Evolutionary conservation across 2,329 filamentous ascomycete species (phyloP), one percentile per base, ranked within the genome.

Genomic region (Pseudocercospora crystallina): DNA sequence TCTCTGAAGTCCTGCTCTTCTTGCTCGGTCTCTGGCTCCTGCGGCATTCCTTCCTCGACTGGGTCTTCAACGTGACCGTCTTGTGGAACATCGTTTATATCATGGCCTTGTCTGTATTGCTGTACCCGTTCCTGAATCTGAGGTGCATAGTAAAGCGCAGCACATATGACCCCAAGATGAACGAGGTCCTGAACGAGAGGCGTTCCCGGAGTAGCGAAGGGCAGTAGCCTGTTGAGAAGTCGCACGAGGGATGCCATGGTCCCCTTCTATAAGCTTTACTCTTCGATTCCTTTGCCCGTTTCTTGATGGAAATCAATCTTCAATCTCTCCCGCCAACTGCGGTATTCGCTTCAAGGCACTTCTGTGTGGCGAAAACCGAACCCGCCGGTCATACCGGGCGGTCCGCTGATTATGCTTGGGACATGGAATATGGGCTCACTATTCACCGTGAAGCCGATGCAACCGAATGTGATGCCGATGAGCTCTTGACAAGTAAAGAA

Each of bases 121-220:
- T 72, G 70, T 47, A 61, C 43, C 43, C 61, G 61, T 44, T 68
- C 65, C 53, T 76, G 71, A 32, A 77, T 70, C 54, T 73, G 71
- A 13, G 76, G 76, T 0, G 72, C 75, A 54, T 67, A 76, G 61
- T 77, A 78, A 12, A 78, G 65, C 2, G 74, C 65, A 17, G 67
- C 65, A 56, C 72, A 74, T 3, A 78, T 67, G 3, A 71, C 63
- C 15, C 64, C 65, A 3, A 76, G 71, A 59, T 78, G 75, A 1
- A 76, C 52, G 9, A 78, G 61, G 51, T 78, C 76, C 60, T 77
- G 75, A 0, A 69, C 32, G 5, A 78, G 58, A 5, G 76, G 76
- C 26, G 74, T 77, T 4, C 69, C 67, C 1, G 72, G 70, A 13
- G 72, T 71, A 34, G 76, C 75, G 60, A 78, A 78, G 0, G 76